Conservation (phyloP, 768 basidiomycete genomes). For the Trametes gibbosa region DNA sequence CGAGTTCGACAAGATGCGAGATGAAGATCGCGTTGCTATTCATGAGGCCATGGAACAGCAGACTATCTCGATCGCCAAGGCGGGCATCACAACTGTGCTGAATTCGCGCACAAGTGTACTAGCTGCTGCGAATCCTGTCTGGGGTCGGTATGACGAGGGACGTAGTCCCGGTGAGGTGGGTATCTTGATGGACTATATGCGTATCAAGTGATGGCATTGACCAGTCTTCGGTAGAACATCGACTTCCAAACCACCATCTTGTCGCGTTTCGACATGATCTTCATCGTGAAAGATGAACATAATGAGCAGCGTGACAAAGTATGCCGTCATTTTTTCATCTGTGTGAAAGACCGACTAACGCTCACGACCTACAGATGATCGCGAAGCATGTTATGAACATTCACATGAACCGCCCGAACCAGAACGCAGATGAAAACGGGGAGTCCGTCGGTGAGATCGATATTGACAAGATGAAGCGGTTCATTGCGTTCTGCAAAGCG, state of each 20-base stretch:
- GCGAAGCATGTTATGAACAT: conserved; percentile 98
- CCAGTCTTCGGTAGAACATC: conserved; percentile 59
- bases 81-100: conserved; percentile 95
- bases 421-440: conserved; percentile 54
- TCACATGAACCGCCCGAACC: conserved; percentile 90
- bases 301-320: conserved; percentile 92
- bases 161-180: conserved; percentile 89
- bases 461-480: conserved; percentile 98
- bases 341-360: conserved; percentile 1
- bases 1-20: conserved; percentile 99
- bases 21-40: conserved; percentile 97
- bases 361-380: conserved; percentile 60
- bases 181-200: background rate
- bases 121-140: conserved; percentile 97
- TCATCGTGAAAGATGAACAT: conserved; percentile 98
- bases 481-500: conserved; percentile 95
- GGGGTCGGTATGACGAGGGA: conserved; percentile 96
- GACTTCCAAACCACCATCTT: conserved; percentile 98
- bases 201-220: background rate
- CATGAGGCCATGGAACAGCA: conserved; percentile 99
- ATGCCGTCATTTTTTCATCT: conserved; percentile 16
- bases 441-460: conserved; percentile 86
- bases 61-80: conserved; percentile 98
- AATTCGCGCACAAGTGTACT: conserved; percentile 96
- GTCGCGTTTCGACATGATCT: conserved; percentile 99